Evolutionary conservation across 1,139 yeast species (phyloP).

Genomic region (Yamadazyma atlantica): DNA sequence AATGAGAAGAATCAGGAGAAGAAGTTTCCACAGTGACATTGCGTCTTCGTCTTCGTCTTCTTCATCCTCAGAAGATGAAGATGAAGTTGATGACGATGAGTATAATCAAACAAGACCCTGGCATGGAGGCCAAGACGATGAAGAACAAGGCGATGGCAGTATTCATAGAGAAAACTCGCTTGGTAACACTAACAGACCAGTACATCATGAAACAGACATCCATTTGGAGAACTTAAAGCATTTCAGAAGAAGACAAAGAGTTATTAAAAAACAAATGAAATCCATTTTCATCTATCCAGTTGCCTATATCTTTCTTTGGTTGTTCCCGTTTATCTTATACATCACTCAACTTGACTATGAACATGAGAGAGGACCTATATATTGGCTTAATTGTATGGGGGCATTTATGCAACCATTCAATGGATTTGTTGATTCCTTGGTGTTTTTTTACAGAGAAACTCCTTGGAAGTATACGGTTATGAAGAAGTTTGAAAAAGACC

Average conservation of each 20-base stretch:
- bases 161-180: constrained; percentile 4
- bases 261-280: constrained; percentile 76
- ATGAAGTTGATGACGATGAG: constrained; percentile 6
- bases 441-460: constrained; percentile 71
- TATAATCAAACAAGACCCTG: constrained; percentile 4
- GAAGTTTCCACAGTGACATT: background rate
- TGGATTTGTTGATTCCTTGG: constrained; percentile 75
- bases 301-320: constrained; percentile 77
- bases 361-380: constrained; percentile 47
- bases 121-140: constrained; percentile 3
- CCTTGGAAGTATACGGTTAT: constrained; percentile 65
- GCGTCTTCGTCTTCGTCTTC: constrained; percentile 1
- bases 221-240: constrained; percentile 60
- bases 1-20: background rate
- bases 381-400: constrained; percentile 66
- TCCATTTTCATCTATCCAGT: constrained; percentile 81
- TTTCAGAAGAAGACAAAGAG: constrained; percentile 59
- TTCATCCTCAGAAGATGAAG: constrained; percentile 5
- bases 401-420: constrained; percentile 81
- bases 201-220: constrained; percentile 33
- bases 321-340: constrained; percentile 75
- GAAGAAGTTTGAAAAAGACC: constrained; percentile 40
- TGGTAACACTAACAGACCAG: constrained; percentile 8
- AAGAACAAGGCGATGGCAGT: constrained; percentile 5
- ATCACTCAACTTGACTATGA: constrained; percentile 58